Conservation (phyloP, 2,329 filamentous ascomycete species). For the Pestalotiopsis sp. region DNA sequence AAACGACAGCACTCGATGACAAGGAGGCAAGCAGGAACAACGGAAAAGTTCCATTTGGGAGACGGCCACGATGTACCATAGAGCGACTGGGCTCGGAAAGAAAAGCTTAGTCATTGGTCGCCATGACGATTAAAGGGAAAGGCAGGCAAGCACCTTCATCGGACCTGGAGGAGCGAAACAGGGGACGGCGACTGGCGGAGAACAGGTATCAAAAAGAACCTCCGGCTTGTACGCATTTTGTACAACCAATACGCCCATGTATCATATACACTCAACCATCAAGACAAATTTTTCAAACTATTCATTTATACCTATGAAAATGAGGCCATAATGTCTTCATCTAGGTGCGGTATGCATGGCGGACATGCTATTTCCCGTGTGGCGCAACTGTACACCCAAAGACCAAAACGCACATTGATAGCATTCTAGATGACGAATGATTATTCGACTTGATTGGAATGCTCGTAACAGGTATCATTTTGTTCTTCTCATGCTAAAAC, state of each 20-base stretch:
- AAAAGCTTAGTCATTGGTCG: neutral
- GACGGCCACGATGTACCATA: neutral
- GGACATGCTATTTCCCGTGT: too few relatives aligned
- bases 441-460: neutral
- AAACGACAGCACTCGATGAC: neutral
- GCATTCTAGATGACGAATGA: neutral
- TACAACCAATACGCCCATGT: constrained; percentile 3
- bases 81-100: neutral
- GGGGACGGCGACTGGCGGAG: neutral
- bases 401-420: too few relatives aligned
- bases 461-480: constrained; percentile 4
- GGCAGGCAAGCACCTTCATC: neutral
- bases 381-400: too few relatives aligned
- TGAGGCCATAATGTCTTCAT: neutral
- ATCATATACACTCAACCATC: neutral
- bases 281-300: neutral
- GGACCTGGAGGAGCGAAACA: neutral
- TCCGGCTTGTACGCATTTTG: neutral
- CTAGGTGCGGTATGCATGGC: too few relatives aligned
- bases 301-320: neutral
- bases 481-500: neutral
- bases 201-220: neutral
- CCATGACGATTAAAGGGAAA: neutral
- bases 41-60: neutral
- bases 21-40: neutral